Evolutionary conservation across 768 basidiomycete genomes (phyloP).

Genomic region (Dentipellis fragilis): DNA sequence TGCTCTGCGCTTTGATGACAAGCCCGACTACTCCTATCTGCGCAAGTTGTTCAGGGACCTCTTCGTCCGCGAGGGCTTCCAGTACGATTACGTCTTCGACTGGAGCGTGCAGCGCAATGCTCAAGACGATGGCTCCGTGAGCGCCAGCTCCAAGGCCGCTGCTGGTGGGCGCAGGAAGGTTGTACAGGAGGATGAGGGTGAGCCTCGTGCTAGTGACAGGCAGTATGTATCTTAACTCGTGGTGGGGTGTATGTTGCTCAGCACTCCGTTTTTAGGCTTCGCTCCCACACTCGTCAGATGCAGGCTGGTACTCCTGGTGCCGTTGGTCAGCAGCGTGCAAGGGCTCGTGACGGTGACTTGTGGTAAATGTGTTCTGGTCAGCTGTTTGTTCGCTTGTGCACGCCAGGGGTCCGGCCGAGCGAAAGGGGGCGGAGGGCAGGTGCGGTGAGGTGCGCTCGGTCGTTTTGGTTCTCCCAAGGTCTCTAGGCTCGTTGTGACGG

Average conservation of each 20-base stretch:
- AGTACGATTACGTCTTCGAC: conserved; percentile 99
- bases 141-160: conserved; percentile 51
- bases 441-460: conserved; percentile 23
- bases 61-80: conserved; percentile 94
- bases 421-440: conserved; percentile 34
- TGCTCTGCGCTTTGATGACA: conserved; percentile 98
- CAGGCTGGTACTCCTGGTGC: conserved; percentile 45
- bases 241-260: conserved; percentile 5
- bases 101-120: conserved; percentile 86
- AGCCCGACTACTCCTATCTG: conserved; percentile 98
- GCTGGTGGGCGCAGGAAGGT: conserved; percentile 61
- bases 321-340: conserved; percentile 35
- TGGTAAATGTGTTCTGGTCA: conserved; percentile 28
- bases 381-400: conserved; percentile 23
- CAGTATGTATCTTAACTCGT: conserved; percentile 46
- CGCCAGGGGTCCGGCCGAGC: conserved; percentile 37
- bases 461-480: conserved; percentile 21
- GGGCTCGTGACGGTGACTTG: conserved; percentile 33
- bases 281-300: conserved; percentile 78
- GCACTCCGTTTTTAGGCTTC: conserved; percentile 44
- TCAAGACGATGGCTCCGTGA: conserved; percentile 47
- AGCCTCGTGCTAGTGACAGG: conserved; percentile 71
- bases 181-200: conserved; percentile 69
- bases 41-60: conserved; percentile 99
- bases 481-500: conserved; percentile 25